Percentiles rank a stretch among this genome's conserved stretches.
Evolutionary conservation across 2,329 filamentous ascomycete species (phyloP).

Genomic region (Teratosphaeria epicoccoides): DNA sequence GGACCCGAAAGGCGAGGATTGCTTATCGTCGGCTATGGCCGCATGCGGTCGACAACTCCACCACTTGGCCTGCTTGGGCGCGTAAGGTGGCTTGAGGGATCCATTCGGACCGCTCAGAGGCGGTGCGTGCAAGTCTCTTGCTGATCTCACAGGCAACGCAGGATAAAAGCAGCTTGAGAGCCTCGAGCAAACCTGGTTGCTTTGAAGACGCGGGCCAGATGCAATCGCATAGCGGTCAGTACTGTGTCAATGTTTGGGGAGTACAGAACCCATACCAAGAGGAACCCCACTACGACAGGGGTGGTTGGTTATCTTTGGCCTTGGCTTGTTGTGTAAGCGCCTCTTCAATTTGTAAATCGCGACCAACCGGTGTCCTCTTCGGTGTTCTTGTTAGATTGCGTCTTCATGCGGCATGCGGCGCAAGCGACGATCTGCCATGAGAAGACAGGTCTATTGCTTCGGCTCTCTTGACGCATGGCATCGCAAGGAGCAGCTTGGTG

Average conservation of each 20-base stretch:
- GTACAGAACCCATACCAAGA: neutral
- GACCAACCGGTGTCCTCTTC: neutral
- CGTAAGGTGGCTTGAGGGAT: neutral
- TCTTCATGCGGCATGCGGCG: neutral
- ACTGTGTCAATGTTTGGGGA: neutral
- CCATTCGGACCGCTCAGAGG: too few relatives aligned
- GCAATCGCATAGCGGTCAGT: neutral
- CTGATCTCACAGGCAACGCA: too few relatives aligned
- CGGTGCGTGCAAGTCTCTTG: neutral
- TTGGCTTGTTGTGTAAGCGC: neutral
- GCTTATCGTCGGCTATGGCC: neutral
- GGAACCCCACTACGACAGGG: neutral
- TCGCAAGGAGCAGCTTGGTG: neutral
- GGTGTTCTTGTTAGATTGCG: neutral
- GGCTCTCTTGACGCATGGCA: neutral
- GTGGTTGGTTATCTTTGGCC: neutral
- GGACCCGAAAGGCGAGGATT: neutral
- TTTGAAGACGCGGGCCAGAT: neutral
- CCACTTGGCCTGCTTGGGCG: neutral
- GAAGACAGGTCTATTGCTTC: neutral
- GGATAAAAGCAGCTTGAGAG: too few relatives aligned
- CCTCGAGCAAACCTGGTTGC: too few relatives aligned
- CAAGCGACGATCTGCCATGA: neutral
- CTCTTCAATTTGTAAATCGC: neutral
- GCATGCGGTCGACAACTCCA: neutral